Base-by-base conservation (phyloP, 2,329 filamentous ascomycete species). In the Fusarium concolor region DNA sequence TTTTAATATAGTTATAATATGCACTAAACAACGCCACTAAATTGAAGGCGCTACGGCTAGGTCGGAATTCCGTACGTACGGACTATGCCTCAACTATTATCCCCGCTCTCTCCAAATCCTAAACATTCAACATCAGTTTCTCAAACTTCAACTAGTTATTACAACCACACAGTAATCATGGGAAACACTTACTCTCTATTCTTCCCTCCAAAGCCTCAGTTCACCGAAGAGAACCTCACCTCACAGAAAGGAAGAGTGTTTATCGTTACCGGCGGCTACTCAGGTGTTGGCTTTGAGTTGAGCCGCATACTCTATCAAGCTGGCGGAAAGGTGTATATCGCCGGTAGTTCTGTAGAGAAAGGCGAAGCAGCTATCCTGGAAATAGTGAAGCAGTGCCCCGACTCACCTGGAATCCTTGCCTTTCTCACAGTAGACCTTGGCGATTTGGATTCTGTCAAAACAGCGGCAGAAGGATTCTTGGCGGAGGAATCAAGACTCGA, bases 221-320 rank as follows among this genome's bases (percentile, higher is more conserved):
- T 63, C 5, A 56, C 46, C 2, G 62, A 67, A n/a, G 33, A 46
- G 15, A 41, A 66, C 6, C 31, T 68, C 5, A 7, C 42, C 6
- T 2, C 46, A 0, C 65, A 68, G 12, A 15, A 54, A 11, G 45
- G 15, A 3, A 35, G 54, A 14, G 53, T 62, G 2, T 71, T 67
- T 4, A 56, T 71, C 2, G 54, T 71, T 8, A 71, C 68, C 2
- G 69, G 68, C 1, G 68, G 63, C 22, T 70, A 70, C 42, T 56
- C 64, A 0, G 68, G 69, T 18, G 38, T 71, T 10, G 68, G 69
- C 6, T 65, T 62, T 6, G 51, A 71, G 11, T 28, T 71, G 12
- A 47, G 41, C 4, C 44, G 37, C 0, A 70, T 71, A 9, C 52
- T 71, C 6, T 62, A 58, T 11, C 42, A 54, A 26, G 54, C 56